A percentile compares a stretch with the other conserved stretches of the same genome.
Conservation (phyloP, 148 eudicot species). For the Spergularia bocconei region DNA sequence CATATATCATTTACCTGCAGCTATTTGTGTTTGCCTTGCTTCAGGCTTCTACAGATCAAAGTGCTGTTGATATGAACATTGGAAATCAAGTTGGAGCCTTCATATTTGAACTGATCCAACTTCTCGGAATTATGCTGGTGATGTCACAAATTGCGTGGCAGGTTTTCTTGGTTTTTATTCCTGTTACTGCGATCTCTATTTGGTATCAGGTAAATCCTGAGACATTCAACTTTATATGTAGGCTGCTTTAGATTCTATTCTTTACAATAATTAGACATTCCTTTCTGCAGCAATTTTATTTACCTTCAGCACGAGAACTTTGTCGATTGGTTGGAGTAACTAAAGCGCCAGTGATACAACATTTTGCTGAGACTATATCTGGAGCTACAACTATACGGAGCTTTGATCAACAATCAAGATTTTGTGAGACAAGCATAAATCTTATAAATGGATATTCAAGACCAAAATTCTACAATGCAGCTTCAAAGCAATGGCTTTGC, state of each 20-base stretch:
- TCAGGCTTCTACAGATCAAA: conserved; percentile 80
- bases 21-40: neutral
- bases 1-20: too few species aligned
- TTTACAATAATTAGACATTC: too few species aligned
- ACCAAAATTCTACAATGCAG: conserved; percentile 51
- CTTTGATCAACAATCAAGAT: conserved; percentile 51
- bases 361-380: conserved; percentile 62
- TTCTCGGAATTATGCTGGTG: conserved; percentile 48
- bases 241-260: too few species aligned
- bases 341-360: conserved; percentile 62
- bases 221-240: too few species aligned
- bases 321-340: conserved; percentile 49
- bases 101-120: conserved; percentile 51
- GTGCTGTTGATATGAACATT: conserved; percentile 49
- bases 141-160: conserved; percentile 68
- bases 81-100: conserved; percentile 37
- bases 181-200: conserved; percentile 10
- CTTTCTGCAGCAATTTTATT: too few species aligned
- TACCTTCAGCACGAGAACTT: conserved; percentile 56
- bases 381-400: conserved; percentile 56
- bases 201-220: conserved; percentile 12
- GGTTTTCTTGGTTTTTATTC: conserved; percentile 12
- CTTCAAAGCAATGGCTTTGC: conserved; percentile 63
- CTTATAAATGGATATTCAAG: conserved; percentile 48
- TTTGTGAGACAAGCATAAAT: conserved; percentile 35